Evolutionary conservation across 2,329 filamentous ascomycete genomes (phyloP).

Genomic region (Setomelanomma holmii): DNA sequence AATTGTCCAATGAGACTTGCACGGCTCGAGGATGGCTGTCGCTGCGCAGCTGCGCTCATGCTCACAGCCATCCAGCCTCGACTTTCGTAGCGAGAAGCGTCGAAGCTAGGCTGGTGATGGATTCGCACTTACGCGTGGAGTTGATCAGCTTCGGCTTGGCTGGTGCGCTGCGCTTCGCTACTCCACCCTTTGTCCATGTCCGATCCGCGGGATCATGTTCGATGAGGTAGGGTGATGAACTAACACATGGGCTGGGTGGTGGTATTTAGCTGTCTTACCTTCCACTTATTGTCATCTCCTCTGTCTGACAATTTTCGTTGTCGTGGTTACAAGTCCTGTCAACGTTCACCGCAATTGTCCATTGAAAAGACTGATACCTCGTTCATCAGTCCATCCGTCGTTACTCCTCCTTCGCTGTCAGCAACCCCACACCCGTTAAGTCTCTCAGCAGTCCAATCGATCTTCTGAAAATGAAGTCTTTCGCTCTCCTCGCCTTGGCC

Average conservation of each 20-base stretch:
- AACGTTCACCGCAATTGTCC: conserved; percentile 8
- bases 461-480: conserved; percentile 39
- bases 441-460: conserved; percentile 15
- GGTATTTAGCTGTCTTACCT: conserved; percentile 41
- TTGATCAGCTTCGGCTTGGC: conserved; percentile 29
- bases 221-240: conserved; percentile 28
- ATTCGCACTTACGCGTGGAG: conserved; percentile 39
- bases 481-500: conserved; percentile 37
- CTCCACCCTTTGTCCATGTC: conserved; percentile 16
- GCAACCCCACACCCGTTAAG: conserved; percentile 5
- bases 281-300: conserved; percentile 8
- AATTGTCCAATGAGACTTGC: conserved; percentile 23
- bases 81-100: conserved; percentile 27
- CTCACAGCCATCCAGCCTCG: conserved; percentile 29
- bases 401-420: conserved; percentile 14
- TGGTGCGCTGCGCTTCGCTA: conserved; percentile 20
- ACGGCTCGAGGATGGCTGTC: conserved; percentile 10
- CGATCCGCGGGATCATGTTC: conserved; percentile 30
- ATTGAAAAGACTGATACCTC: conserved; percentile 44
- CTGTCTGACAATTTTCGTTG: conserved; percentile 33
- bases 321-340: conserved; percentile 29
- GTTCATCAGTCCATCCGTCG: conserved; percentile 44
- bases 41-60: conserved; percentile 8
- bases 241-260: conserved; percentile 18
- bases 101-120: conserved; percentile 23